Evolutionary conservation across 352 stramenopile genomes (phyloP), one percentile per base, ranked within the genome.

Genomic region (Elongisporangium undulatum): DNA sequence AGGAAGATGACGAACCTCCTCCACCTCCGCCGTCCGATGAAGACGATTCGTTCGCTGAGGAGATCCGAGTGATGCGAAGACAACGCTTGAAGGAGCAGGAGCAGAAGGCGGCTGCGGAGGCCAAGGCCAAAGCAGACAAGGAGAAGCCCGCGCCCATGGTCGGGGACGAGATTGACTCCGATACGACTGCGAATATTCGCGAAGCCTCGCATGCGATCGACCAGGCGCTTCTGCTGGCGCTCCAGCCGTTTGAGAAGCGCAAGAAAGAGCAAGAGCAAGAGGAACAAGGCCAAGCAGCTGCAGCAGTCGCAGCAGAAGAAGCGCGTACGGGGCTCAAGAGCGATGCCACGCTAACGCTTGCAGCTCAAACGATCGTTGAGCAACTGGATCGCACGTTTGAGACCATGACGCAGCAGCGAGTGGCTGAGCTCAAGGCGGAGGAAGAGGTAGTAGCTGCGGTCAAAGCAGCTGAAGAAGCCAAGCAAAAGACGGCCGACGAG

Each of bases 21-120:
- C 56, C 56, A 3, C 39, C 59, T 4, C 39, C 45, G 8, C 51
- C 41, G 15, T 12, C 52, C 10, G 50, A 74, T 21, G 55, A 66
- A 15, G 73, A 79, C n/a, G 74, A 85, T n/a, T 80, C 69, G 3
- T 84, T 88, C 55, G 58, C 63, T 2, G 61, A 79, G 39, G 75
- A 86, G 53, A 63, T 88, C 21, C 60, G 55, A 10, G 56, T 60
- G 6, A 23, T 88, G 45, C 60, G 70, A 49, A 3, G 54, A 54
- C 4, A 67, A 51, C 16, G 56, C 52, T 15, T 66, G 64, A 67
- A 51, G 52, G 21, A 49, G 48, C 55, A 8, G 53, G 21, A 59
- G 54, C 23, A 26, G 23, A 26, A 26, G 5, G 2, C 23, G 5
- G 23, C 23, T 26, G 26, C 38, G 34, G 29, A 60, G 63, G 4